Base-by-base conservation (phyloP, 345 rosid species). In the Sapria himalayana region DNA sequence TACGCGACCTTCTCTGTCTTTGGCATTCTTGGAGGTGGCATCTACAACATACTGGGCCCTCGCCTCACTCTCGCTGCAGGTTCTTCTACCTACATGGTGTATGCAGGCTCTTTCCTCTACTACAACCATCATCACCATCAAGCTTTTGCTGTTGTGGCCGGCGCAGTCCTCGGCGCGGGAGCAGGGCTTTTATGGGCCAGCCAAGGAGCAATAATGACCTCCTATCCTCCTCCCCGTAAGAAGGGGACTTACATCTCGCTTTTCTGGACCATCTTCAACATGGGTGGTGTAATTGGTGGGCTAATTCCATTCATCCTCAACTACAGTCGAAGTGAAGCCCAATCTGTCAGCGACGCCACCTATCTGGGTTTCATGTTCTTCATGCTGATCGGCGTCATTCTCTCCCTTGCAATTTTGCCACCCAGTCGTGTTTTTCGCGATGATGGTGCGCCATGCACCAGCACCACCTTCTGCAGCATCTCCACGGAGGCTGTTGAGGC, bases 151-250 rank as follows among this genome's bases (percentile, higher is more conserved):
- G 44, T 73, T 33, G 64, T 29, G 19, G 76, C 76, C 3, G 86
- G 94, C 2, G 89, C 61, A 2, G 22, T 66, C 6, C 81, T 86
- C 3, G 97, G 97, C 1, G 22, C 76, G 37, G 92, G 94, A 3
- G 97, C 97, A 0, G 92, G 97, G 0, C 84, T 86, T 18, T 61
- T 86, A 2, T 86, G 97, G 94, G 94, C 97, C 2, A 89, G 80
- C 0, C 67, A 86, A 41, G 97, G 94, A 1, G 94, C 97, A 7
- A 85, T 86, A 46, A 86, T 81, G 94, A 81, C 94, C n/a, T 55
- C 94, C 4, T 86, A 78, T 37, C 97, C 94, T 19, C 94, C 94
- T 0, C 70, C 82, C 0, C 37, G 66, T 25, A 64, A 94, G 12
- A 86, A 86, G 49, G 97, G 97, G 8, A 59, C 66, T 7, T 86